These are phyloP conservation scores for Hymenoscyphus linearis DNA, from an alignment of 2,329 filamentous ascomycete species.

Conservation along the genomic window DNA sequence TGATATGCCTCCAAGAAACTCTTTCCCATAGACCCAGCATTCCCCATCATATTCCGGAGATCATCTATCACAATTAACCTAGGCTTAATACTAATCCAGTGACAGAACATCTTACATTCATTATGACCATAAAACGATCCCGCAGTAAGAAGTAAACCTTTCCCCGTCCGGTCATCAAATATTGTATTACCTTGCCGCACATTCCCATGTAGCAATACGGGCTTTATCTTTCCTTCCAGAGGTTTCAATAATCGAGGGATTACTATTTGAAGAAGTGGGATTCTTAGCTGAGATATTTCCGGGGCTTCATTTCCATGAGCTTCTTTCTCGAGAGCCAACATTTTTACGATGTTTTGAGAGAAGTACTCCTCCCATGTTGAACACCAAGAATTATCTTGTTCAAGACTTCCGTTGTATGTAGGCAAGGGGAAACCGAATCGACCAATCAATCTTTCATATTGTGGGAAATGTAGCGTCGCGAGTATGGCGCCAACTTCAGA, in stretches of 20 bases:
- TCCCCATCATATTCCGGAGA: slow-evolving; percentile 6
- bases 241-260: slow-evolving; percentile 6
- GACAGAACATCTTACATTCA: slow-evolving; percentile 31
- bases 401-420: slow-evolving; percentile 35
- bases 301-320: slow-evolving; percentile 26
- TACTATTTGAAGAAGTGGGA: slow-evolving; percentile 14
- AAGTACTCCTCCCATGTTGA: slow-evolving; percentile 34
- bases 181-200: slow-evolving; percentile 25
- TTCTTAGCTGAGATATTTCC: slow-evolving; percentile 24
- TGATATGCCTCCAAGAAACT: slow-evolving; percentile 8
- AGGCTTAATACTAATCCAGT: not conserved
- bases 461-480: slow-evolving; percentile 8
- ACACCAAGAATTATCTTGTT: slow-evolving; percentile 34
- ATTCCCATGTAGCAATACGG: slow-evolving; percentile 20
- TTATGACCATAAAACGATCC: slow-evolving; percentile 39
- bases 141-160: slow-evolving; percentile 37
- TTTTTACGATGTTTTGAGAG: slow-evolving; percentile 19
- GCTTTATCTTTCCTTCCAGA: slow-evolving; percentile 33
- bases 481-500: slow-evolving; percentile 21
- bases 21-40: slow-evolving; percentile 1
- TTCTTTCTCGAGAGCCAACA: slow-evolving; percentile 15
- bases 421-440: slow-evolving; percentile 34
- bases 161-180: slow-evolving; percentile 28
- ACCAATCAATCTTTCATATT: slow-evolving; percentile 24
- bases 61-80: slow-evolving; percentile 6